A percentile compares a stretch with the other conserved stretches of the same genome.
Evolutionary conservation across 2,329 filamentous ascomycete species (phyloP).

Genomic region (Nigrospora sphaerica): DNA sequence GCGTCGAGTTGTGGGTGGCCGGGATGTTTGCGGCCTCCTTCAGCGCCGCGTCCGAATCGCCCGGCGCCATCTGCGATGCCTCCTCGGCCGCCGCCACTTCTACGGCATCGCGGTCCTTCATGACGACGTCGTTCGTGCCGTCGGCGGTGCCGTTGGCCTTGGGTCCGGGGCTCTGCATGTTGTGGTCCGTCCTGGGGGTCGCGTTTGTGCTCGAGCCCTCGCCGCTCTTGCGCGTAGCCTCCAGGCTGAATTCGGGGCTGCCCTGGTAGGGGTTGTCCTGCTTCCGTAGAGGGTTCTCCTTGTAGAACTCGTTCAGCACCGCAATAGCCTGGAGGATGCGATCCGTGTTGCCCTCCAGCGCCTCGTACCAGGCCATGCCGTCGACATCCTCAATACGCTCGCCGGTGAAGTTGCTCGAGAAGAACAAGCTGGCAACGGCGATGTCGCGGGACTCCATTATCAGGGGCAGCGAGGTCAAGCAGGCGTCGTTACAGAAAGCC

Average conservation of each 20-base stretch:
- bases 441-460: constrained; percentile 74
- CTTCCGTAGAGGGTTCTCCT: constrained; percentile 55
- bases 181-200: constrained; percentile 38
- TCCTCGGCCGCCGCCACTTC: constrained; percentile 20
- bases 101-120: constrained; percentile 16
- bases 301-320: constrained; percentile 64
- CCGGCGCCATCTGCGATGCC: constrained; percentile 24
- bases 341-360: constrained; percentile 62
- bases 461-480: constrained; percentile 76
- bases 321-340: constrained; percentile 69
- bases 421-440: constrained; percentile 80
- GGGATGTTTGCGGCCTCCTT: constrained; percentile 24
- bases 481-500: constrained; percentile 90
- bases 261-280: constrained; percentile 42
- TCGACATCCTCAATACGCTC: constrained; percentile 70
- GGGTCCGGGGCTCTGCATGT: constrained; percentile 39
- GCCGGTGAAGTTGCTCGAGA: constrained; percentile 68
- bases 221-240: constrained; percentile 42
- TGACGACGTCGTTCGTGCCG: constrained; percentile 10
- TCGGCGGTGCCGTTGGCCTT: constrained; percentile 28
- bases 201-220: constrained; percentile 41
- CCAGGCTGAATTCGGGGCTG: constrained; percentile 49
- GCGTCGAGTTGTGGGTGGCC: constrained; percentile 9
- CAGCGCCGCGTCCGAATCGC: constrained; percentile 20
- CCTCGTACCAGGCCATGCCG: constrained; percentile 82